These are phyloP conservation scores for Lentinus brumalis DNA, from an alignment of 768 basidiomycete species.

Conservation along the genomic window DNA sequence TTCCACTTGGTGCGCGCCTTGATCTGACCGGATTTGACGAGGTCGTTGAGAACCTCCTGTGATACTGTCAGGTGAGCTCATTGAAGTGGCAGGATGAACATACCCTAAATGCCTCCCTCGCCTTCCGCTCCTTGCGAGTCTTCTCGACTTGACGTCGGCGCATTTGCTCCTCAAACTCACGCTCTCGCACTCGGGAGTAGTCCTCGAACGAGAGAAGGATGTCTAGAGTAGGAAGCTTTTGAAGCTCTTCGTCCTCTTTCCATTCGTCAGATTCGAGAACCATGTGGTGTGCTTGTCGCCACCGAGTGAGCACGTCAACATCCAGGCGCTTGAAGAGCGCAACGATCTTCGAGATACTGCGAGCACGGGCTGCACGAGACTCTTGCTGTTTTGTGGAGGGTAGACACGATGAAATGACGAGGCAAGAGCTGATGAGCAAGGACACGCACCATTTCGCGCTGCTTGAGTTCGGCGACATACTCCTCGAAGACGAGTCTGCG, in stretches of 20 bases:
- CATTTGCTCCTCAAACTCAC: slow-evolving; percentile 89
- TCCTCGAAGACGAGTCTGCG: slow-evolving; percentile 89
- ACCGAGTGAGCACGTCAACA: slow-evolving; percentile 92
- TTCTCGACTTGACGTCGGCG: slow-evolving; percentile 81
- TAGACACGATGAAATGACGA: not conserved
- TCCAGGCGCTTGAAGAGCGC: slow-evolving; percentile 82
- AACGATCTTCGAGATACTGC: slow-evolving; percentile 83
- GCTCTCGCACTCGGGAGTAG: slow-evolving; percentile 85
- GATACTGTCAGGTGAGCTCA: not conserved
- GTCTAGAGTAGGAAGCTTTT: slow-evolving; percentile 85
- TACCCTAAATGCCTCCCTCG: slow-evolving; percentile 89
- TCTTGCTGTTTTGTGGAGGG: slow-evolving; percentile 59
- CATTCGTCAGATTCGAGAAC: slow-evolving; percentile 80
- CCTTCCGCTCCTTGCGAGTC: slow-evolving; percentile 82
- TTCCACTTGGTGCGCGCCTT: slow-evolving; percentile 91
- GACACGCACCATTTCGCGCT: slow-evolving; percentile 82
- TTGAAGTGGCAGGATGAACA: slow-evolving; percentile 13
- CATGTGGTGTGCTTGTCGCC: slow-evolving; percentile 81
- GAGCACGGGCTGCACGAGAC: slow-evolving; percentile 70
- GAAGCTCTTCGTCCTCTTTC: slow-evolving; percentile 74
- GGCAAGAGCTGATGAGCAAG: not conserved
- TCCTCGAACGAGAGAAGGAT: slow-evolving; percentile 94
- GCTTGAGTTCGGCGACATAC: slow-evolving; percentile 82
- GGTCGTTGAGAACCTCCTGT: slow-evolving; percentile 70
- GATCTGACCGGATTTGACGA: slow-evolving; percentile 68